Conservation (phyloP, 1,284 basidiomycete species). For the Phylloporus sp. region DNA sequence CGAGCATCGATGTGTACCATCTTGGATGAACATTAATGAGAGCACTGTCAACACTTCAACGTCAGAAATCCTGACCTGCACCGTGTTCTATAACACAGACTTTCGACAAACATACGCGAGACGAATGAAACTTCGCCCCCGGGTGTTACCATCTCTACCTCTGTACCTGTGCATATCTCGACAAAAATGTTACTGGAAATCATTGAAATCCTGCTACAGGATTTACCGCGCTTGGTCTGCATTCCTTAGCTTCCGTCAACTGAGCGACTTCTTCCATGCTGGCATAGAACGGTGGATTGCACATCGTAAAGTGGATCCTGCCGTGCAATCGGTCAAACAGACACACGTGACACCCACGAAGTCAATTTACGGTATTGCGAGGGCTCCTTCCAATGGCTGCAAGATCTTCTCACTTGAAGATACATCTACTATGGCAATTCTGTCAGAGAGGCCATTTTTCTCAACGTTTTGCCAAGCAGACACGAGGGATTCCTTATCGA, state of each 20-base stretch:
- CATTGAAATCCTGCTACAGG: not conserved
- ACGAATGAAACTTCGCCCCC: slow-evolving; percentile 90
- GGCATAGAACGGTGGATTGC: slow-evolving; percentile 94
- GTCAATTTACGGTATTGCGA: slow-evolving; percentile 21
- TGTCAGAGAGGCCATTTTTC: slow-evolving; percentile 53
- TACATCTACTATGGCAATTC: slow-evolving; percentile 53
- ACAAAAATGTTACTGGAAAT: slow-evolving; percentile 3
- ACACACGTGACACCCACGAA: not conserved
- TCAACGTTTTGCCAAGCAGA: slow-evolving; percentile 60
- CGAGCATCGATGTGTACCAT: slow-evolving; percentile 94
- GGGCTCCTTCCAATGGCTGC: slow-evolving; percentile 43
- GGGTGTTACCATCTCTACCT: slow-evolving; percentile 83
- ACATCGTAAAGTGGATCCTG: slow-evolving; percentile 81
- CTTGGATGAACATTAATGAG: slow-evolving; percentile 41
- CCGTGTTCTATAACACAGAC: slow-evolving; percentile 46
- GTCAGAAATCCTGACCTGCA: slow-evolving; percentile 50
- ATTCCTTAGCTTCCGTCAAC: slow-evolving; percentile 65
- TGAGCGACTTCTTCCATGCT: slow-evolving; percentile 68
- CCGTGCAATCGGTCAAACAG: not conserved
- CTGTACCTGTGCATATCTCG: slow-evolving; percentile 81
- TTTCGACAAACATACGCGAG: slow-evolving; percentile 77
- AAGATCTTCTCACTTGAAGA: slow-evolving; percentile 51
- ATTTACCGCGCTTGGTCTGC: slow-evolving; percentile 64
- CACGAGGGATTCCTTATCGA: slow-evolving; percentile 63
- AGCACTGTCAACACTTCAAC: not conserved